phyloP scores from a whole-genome alignment of 2,329 filamentous ascomycete species.

The Drechslera avenae region DNA sequence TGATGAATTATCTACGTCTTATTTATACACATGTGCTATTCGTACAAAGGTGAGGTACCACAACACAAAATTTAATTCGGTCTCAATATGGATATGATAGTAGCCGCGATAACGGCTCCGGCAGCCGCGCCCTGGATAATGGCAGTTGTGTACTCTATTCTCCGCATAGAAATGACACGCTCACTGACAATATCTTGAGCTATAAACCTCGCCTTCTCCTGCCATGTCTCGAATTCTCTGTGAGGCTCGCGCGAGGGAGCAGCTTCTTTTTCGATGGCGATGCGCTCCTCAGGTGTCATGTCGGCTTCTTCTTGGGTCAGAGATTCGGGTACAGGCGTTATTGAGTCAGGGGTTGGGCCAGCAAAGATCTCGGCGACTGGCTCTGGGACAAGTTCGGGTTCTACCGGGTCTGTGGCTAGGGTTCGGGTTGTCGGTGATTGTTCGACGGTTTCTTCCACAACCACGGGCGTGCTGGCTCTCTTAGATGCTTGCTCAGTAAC shows the following conservation, averaged over 20 bases:
- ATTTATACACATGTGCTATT: constrained; percentile 6
- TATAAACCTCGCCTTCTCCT: constrained; percentile 24
- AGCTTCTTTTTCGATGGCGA: constrained; percentile 24
- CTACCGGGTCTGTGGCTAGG: constrained; percentile 2
- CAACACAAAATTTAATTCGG: constrained; percentile 17
- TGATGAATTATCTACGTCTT: too few species aligned
- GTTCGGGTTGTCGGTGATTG: constrained; percentile 15
- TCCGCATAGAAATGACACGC: constrained; percentile 51
- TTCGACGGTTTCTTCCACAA: constrained; percentile 9
- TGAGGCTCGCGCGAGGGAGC: constrained; percentile 10
- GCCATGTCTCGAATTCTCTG: constrained; percentile 25
- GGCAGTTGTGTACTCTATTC: constrained; percentile 54
- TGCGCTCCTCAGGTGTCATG: constrained; percentile 15
- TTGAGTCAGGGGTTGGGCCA: constrained; percentile 11
- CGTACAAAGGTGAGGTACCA: constrained; percentile 1
- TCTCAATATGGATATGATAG: constrained; percentile 31
- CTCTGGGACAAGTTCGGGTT: constrained; percentile 8
- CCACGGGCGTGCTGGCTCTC: constrained; percentile 7
- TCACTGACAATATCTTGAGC: constrained; percentile 52
- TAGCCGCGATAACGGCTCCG: constrained; percentile 45
- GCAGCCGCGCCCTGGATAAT: constrained; percentile 53
- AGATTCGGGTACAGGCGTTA: constrained; percentile 6
- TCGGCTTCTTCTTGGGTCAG: constrained; percentile 15
- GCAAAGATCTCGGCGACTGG: background rate
- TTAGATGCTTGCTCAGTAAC: constrained; percentile 16